phyloP scores from a whole-genome alignment of 2,329 filamentous ascomycete species.

The Rhynchosporium secalis region DNA sequence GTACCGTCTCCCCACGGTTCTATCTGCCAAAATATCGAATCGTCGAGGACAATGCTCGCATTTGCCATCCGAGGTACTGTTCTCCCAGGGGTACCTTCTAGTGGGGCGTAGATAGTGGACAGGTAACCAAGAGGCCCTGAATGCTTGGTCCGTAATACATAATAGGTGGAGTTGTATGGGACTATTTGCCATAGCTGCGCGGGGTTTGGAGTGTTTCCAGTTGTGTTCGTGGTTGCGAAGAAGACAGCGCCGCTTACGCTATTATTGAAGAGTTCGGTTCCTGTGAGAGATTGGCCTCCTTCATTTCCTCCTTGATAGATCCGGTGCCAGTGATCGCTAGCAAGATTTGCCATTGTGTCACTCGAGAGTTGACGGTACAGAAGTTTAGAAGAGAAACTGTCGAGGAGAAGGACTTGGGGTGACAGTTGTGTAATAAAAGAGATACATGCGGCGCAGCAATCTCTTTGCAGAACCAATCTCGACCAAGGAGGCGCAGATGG shows the following conservation, averaged over 20 bases:
- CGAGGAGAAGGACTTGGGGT: background rate
- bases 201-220: background rate
- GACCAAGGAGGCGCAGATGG: slow-evolving; percentile 1
- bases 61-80: slow-evolving; percentile 23
- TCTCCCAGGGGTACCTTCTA: slow-evolving; percentile 20
- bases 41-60: slow-evolving; percentile 14
- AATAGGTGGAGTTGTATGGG: slow-evolving; percentile 20
- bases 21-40: slow-evolving; percentile 27
- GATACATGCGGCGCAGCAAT: slow-evolving; percentile 8
- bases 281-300: slow-evolving; percentile 10
- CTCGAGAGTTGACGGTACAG: background rate
- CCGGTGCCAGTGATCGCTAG: slow-evolving; percentile 11
- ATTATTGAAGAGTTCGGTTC: slow-evolving; percentile 11
- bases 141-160: slow-evolving; percentile 22
- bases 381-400: too few species aligned
- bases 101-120: background rate
- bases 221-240: slow-evolving; percentile 20
- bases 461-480: background rate
- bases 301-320: slow-evolving; percentile 2
- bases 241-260: slow-evolving; percentile 17
- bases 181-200: slow-evolving; percentile 27
- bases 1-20: slow-evolving; percentile 28
- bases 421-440: background rate
- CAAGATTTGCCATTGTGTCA: slow-evolving; percentile 12
- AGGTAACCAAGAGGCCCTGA: slow-evolving; percentile 19